A percentile compares a stretch with the other conserved stretches of the same genome.
These are phyloP conservation scores for Escovopsis sp. DNA, from an alignment of 2,329 filamentous ascomycete species.

Conservation along the genomic window DNA sequence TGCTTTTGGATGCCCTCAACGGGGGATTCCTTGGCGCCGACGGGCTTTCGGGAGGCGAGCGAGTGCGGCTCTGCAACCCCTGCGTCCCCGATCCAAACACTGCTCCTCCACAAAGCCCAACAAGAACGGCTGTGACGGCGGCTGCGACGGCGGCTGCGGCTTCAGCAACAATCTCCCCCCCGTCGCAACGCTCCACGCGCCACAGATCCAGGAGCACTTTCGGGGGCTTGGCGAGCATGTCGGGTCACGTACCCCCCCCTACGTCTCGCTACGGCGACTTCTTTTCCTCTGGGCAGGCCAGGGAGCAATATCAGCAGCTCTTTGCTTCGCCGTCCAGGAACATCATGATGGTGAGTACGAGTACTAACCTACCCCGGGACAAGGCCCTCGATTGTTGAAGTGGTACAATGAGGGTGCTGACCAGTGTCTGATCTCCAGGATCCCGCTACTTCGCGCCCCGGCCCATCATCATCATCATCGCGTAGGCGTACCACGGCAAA, in stretches of 20 bases:
- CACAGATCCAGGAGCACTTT: slow-evolving; percentile 32
- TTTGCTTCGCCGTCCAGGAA: slow-evolving; percentile 25
- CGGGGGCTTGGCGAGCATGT: slow-evolving; percentile 14
- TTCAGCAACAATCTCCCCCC: slow-evolving; percentile 4
- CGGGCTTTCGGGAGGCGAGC: slow-evolving; percentile 37
- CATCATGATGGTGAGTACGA: slow-evolving; percentile 31
- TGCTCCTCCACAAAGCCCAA: slow-evolving; percentile 34
- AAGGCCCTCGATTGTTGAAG: too few relatives aligned
- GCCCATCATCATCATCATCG: slow-evolving; percentile 10
- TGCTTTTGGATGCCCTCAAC: slow-evolving; percentile 25
- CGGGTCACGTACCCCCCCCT: slow-evolving; percentile 11
- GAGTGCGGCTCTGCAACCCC: slow-evolving; percentile 45
- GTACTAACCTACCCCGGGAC: too few relatives aligned
- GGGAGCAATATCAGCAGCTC: slow-evolving; percentile 20
- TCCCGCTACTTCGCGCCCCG: slow-evolving; percentile 9
- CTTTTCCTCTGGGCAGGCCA: slow-evolving; percentile 17
- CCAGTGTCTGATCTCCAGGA: slow-evolving; percentile 4
- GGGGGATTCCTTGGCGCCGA: slow-evolving; percentile 28
- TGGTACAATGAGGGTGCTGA: slow-evolving; percentile 1
- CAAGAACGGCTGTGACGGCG: slow-evolving; percentile 12
- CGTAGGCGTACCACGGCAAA: slow-evolving; percentile 15
- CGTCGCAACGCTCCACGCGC: slow-evolving; percentile 24
- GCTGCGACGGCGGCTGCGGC: too few relatives aligned
- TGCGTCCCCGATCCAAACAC: slow-evolving; percentile 49
- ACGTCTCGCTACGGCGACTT: slow-evolving; percentile 22